Evolutionary conservation across 129 eudicot species (phyloP), one percentile per base, ranked within the genome.

Genomic region (Calendula officinalis): DNA sequence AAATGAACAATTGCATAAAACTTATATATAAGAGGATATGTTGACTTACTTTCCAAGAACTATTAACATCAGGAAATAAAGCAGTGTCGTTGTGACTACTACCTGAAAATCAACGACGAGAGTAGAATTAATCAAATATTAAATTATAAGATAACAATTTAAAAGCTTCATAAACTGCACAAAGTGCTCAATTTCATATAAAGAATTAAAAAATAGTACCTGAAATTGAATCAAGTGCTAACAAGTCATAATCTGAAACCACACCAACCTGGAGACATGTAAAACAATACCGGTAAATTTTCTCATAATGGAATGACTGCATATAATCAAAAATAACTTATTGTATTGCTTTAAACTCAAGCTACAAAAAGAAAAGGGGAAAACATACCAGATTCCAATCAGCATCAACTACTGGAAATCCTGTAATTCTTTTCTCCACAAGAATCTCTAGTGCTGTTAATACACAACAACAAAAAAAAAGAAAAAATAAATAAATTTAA

Each of bases 221-320:
- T 80, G 95, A 84, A 41, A 90, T 80, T 48, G 95, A 81, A 79
- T 90, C 97, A 50, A 90, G 95, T 5, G 97, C 95, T 83, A 90
- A 77, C 76, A 90, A 80, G 73, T 90, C 97, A 77, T 90, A 90
- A 73, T 90, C 97, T 43, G 97, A 90, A 78, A 90, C 92, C 9
- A 90, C 95, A 42, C 97, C 97, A 56, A 90, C 95, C 97, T 90
- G 95, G 73, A 81, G 64, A 39, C 12, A 54, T 54, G 64, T 39
- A 32, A 32, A 74, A 46, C 39, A 59, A 6, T 15, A 56, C 8
- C 5, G 55, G 39, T 37, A 41, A 41, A 6, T 13, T 34, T 17
- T 44, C 14, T 60, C 12, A 48, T 55, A 13, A 38, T 11, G 10
- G 41, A 62, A 46, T 47, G 45, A 46, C 40, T 46, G 39, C 47